Base-by-base conservation (phyloP, 2,329 filamentous ascomycete species). In the Clarireedia hainanense region DNA sequence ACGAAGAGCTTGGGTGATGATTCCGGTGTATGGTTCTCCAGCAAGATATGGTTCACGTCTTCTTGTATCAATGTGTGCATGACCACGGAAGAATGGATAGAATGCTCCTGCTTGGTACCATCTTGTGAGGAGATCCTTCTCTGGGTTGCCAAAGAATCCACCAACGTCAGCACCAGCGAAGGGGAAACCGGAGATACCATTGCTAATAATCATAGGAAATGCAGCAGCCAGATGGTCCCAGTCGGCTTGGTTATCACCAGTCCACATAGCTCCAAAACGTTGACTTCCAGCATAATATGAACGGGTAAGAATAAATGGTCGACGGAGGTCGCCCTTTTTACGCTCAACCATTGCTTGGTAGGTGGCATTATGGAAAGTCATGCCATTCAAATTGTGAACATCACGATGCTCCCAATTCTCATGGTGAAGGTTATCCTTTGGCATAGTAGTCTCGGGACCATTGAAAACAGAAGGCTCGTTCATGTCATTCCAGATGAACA, bases 401-500 rank as follows among this genome's bases (percentile, higher is more conserved):
- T 99, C 94, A 60, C 94, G 88, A 70, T 99, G 94, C 72, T 99
- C 94, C 94, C 94, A 99, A 67, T 87, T 83, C 52, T 83, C 91
- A 67, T 88, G 75, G 70, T 99, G 94, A 30, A 99, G 73, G 69
- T 99, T 99, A 75, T 99, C 94, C 73, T 96, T 96, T 59, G 94
- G 94, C 91, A 97, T 97, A 5, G 92, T 97, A 3, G 91, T 95
- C 72, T 99, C 94, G 0, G 94, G 94, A 0, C 94, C 94, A 70
- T 97, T 97, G 77, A 99, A 99, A 1, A 99, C 94, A 0, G 94
- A 97, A 0, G 94, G 94, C 74, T 99, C 94, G 69, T 96, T 97
- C 94, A 99, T 99, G 71, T 99, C 94, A 71, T 99, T 99, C 94
- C 94, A 99, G 65, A 99, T 83, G 72, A 90, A 96, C 0, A 89